Evolutionary conservation across 257 asterid genomes (phyloP), one percentile per base, ranked within the genome.

Genomic region (Anisodus acutangulus): DNA sequence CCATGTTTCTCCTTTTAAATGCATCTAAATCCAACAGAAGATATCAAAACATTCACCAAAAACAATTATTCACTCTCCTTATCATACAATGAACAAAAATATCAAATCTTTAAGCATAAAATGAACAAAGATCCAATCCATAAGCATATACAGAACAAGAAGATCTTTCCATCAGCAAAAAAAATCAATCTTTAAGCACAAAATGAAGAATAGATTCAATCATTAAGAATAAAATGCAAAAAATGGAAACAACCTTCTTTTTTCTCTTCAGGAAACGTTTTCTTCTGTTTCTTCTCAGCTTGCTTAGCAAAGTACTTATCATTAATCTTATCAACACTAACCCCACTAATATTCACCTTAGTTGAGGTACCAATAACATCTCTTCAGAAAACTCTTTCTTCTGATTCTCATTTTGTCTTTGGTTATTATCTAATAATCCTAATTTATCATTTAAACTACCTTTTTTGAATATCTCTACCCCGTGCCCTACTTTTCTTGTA

Each of bases 321-420:
- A 79, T 76, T 83, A 72, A 84, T 26, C 86, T 84, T 84, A 4
- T 84, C 86, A 49, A 84, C 78, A 84, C 8, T 78, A 17, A 63
- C 78, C 2, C 83, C 83, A 59, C 31, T 12, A 64, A 64, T 4
- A 45, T 82, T 78, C 10, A 82, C 84, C 31, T 58, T 41, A 9
- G 86, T 83, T 2, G 83, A 74, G 10, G 82, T 74, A 55, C 54
- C 86, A 57, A 79, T 41, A 41, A 41, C 45, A 41, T 41, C 45
- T 41, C 45, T 41, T 41, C 45, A 41, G 2, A 41, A 41, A 41
- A 41, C 45, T 41, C 45, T 41, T 31, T 31, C 45, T 41, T 41
- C 4, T 41, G 45, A 41, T 41, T 41, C 45, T 41, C 4, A 41
- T 41, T 39, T 39, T 41, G 45, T 3, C 45, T 41, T 41, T 41